Conservation (phyloP, 2,329 filamentous ascomycete genomes). For the Pyrenochaeta sp. region DNA sequence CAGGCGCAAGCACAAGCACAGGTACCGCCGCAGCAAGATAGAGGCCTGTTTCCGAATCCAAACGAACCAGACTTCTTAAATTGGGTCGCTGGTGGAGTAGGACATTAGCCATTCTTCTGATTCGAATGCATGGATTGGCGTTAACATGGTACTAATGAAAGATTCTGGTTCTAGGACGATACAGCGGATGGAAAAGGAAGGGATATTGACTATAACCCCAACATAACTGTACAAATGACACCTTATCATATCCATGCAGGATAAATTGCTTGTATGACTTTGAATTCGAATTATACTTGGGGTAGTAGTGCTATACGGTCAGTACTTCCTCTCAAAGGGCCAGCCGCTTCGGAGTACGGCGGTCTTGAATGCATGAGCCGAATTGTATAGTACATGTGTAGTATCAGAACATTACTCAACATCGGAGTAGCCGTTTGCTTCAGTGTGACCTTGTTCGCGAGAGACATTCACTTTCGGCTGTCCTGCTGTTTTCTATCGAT, state of each 20-base stretch:
- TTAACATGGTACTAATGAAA: background rate
- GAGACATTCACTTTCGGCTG: no score
- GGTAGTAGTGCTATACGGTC: no score
- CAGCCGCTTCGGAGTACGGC: no score
- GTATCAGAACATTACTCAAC: no score
- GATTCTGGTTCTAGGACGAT: background rate
- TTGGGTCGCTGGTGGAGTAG: constrained; percentile 74
- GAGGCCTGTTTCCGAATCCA: constrained; percentile 70
- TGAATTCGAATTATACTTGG: no score
- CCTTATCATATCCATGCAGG: background rate
- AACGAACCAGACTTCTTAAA: constrained; percentile 73
- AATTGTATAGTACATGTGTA: no score
- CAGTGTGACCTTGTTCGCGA: no score
- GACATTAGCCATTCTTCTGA: constrained; percentile 55
- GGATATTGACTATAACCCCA: background rate
- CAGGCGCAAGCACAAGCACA: constrained; percentile 36
- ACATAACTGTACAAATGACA: background rate
- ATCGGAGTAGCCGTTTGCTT: no score
- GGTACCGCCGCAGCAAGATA: constrained; percentile 50
- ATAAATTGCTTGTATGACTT: background rate
- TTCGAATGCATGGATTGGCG: background rate
- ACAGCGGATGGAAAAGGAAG: background rate
- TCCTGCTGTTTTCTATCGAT: no score
- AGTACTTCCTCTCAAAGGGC: no score
- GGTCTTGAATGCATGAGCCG: no score